A percentile compares a stretch with the other conserved stretches of the same genome.
These are phyloP conservation scores for Psilocybe subaeruginosa DNA, from an alignment of 768 basidiomycete genomes.

Conservation along the genomic window DNA sequence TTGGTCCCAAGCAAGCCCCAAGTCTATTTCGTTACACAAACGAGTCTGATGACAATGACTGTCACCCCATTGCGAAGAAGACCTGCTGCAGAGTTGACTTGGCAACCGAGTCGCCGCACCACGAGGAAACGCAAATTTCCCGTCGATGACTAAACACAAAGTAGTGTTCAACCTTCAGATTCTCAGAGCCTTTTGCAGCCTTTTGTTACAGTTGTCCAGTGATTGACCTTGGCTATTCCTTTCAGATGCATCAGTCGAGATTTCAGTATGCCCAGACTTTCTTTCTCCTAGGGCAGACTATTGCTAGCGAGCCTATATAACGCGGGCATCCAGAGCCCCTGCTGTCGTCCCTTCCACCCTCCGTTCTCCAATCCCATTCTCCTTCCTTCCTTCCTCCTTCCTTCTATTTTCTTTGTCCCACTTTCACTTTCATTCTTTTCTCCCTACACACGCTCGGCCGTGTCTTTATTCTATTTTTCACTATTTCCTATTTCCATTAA, in stretches of 20 bases:
- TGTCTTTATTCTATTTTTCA: conserved; percentile 14
- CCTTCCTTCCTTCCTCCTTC: conserved; percentile 3
- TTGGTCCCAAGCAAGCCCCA: too few relatives aligned
- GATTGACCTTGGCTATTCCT: neutral
- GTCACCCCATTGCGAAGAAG: neutral
- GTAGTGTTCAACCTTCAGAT: too few relatives aligned
- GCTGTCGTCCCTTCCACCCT: neutral
- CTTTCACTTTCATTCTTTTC: conserved; percentile 8
- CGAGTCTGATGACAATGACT: neutral
- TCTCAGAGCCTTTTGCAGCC: too few relatives aligned
- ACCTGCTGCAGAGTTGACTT: neutral
- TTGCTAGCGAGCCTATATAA: conserved; percentile 3
- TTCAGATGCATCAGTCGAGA: neutral
- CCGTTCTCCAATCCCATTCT: neutral
- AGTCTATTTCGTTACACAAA: neutral
- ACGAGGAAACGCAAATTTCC: neutral
- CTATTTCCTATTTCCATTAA: conserved; percentile 6
- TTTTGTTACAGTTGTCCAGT: too few relatives aligned
- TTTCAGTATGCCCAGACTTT: neutral
- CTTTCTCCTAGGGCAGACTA: neutral
- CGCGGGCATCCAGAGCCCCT: neutral
- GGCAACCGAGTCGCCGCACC: neutral
- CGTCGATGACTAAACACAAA: too few relatives aligned
- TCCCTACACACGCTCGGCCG: conserved; percentile 16
- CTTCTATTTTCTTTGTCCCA: conserved; percentile 4